phyloP scores from a whole-genome alignment of 768 basidiomycete genomes.

The Sistotremastrum suecicum region DNA sequence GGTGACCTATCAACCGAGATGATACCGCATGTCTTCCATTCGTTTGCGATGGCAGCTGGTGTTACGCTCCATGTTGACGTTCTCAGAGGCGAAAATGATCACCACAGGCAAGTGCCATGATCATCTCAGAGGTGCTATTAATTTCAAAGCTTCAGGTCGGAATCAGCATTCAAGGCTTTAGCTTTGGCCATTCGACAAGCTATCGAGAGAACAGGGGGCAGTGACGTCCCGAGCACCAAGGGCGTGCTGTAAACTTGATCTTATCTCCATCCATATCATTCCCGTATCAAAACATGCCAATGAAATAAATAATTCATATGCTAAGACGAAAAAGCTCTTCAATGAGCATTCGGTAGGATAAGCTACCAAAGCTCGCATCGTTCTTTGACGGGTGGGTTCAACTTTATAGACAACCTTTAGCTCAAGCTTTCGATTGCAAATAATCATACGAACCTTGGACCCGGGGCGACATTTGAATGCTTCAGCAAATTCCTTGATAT shows the following conservation, averaged over 20 bases:
- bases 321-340: not conserved
- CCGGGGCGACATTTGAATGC: constrained; percentile 72
- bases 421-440: not conserved
- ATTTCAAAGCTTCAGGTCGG: constrained; percentile 43
- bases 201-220: constrained; percentile 76
- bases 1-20: constrained; percentile 96
- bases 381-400: constrained; percentile 72
- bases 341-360: not conserved
- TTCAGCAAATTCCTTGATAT: constrained; percentile 77
- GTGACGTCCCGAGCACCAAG: constrained; percentile 93
- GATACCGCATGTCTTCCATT: constrained; percentile 96
- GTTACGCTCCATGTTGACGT: constrained; percentile 92
- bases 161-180: constrained; percentile 96
- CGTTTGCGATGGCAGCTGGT: constrained; percentile 93
- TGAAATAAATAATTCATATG: not conserved
- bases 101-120: constrained; percentile 64
- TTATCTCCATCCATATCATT: not conserved
- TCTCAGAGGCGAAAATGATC: constrained; percentile 90
- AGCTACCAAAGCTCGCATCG: constrained; percentile 68
- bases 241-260: constrained; percentile 52
- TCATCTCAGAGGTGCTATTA: not conserved
- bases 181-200: constrained; percentile 92
- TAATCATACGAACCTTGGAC: constrained; percentile 44
- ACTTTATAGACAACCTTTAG: constrained; percentile 21
- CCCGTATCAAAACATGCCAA: not conserved